Evolutionary conservation across 371 early-diverging fungal genomes (phyloP).

Genomic region (Rhizopus microsporus): DNA sequence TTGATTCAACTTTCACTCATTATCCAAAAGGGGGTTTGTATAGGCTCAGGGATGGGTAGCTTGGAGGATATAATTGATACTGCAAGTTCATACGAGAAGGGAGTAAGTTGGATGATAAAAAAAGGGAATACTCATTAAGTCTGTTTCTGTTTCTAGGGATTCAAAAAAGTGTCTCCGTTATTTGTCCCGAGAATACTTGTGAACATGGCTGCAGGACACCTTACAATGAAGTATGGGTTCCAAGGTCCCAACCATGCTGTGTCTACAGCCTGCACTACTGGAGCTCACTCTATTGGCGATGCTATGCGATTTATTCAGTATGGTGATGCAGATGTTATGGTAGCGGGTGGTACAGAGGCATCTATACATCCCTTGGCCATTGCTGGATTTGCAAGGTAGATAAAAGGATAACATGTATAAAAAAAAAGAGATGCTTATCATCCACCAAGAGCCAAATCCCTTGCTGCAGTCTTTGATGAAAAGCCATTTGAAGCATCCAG

Average conservation of each 20-base stretch:
- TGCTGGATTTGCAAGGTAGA: conserved; percentile 85
- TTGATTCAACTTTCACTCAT: conserved; percentile 5
- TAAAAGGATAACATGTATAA: neutral
- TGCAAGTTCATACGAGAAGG: conserved; percentile 51
- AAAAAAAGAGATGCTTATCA: neutral
- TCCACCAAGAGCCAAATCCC: conserved; percentile 71
- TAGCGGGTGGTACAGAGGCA: conserved; percentile 94
- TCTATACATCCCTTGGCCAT: conserved; percentile 83
- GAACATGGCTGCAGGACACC: conserved; percentile 95
- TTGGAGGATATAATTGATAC: conserved; percentile 80
- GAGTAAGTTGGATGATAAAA: conserved; percentile 37
- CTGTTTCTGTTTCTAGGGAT: conserved; percentile 53
- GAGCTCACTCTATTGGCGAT: conserved; percentile 93
- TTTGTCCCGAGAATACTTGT: conserved; percentile 89
- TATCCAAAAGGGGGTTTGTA: conserved; percentile 75
- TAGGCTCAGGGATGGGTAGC: conserved; percentile 92
- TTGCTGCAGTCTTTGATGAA: conserved; percentile 79
- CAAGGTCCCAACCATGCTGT: conserved; percentile 92
- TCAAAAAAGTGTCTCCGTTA: conserved; percentile 83
- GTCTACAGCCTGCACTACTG: conserved; percentile 95
- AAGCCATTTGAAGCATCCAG: conserved; percentile 77
- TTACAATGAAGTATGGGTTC: conserved; percentile 87
- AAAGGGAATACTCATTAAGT: neutral
- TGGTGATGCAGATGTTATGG: conserved; percentile 95
- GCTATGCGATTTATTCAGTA: conserved; percentile 89